These are phyloP conservation scores for Dillenia suffruticosa DNA, from an alignment of 164 flowering plant genomes.

Conservation along the genomic window DNA sequence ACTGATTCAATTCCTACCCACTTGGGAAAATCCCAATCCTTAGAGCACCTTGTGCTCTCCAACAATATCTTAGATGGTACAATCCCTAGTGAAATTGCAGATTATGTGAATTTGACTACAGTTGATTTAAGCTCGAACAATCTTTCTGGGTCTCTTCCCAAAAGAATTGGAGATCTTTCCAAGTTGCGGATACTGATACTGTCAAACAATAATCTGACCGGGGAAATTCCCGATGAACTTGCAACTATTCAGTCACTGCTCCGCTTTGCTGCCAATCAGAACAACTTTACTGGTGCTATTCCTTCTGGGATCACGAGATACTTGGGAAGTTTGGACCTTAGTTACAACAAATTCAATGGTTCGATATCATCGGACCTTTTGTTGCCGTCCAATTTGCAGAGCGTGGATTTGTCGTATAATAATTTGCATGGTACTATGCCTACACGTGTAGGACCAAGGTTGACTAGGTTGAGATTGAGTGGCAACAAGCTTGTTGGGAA, in stretches of 20 bases:
- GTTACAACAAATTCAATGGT: slow-evolving; percentile 48
- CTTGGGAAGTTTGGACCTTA: slow-evolving; percentile 45
- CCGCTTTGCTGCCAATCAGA: slow-evolving; percentile 63
- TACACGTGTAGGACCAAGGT: slow-evolving; percentile 23
- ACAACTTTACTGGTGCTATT: slow-evolving; percentile 38
- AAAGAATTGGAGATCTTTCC: slow-evolving; percentile 33
- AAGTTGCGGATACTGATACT: slow-evolving; percentile 41
- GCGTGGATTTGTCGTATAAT: slow-evolving; percentile 53
- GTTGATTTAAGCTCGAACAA: slow-evolving; percentile 48
- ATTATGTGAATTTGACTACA: slow-evolving; percentile 33
- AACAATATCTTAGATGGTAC: slow-evolving; percentile 21
- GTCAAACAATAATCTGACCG: slow-evolving; percentile 41
- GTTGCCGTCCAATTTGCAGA: slow-evolving; percentile 27
- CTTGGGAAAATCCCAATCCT: slow-evolving; percentile 29
- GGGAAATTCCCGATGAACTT: slow-evolving; percentile 43
- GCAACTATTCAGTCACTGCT: slow-evolving; percentile 27
- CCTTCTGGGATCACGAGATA: slow-evolving; percentile 37
- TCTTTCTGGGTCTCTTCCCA: slow-evolving; percentile 42
- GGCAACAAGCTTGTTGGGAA: slow-evolving; percentile 39
- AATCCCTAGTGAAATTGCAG: slow-evolving; percentile 32
- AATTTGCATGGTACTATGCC: slow-evolving; percentile 46
- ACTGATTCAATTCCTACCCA: slow-evolving; percentile 33
- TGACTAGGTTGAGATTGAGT: slow-evolving; percentile 60
- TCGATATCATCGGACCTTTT: slow-evolving; percentile 48
- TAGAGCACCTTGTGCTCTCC: slow-evolving; percentile 41